Base-by-base conservation (phyloP, 768 basidiomycete genomes). In the Collybia mongolica region DNA sequence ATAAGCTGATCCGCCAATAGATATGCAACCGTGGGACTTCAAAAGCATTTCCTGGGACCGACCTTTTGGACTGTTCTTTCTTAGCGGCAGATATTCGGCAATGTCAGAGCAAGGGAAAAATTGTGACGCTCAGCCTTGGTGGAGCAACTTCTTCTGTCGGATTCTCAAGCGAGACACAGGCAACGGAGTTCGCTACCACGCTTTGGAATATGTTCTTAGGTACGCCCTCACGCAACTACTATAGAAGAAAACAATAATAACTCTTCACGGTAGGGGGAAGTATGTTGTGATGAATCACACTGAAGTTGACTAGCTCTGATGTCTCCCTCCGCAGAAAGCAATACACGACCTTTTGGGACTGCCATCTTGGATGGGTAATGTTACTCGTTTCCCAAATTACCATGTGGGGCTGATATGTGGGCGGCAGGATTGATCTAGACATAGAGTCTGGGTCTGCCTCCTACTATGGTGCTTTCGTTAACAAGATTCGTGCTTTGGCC, bases 181-280 rank as follows among this genome's bases (percentile, higher is more conserved):
- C 80, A 6, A 52, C 60, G 6, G 61, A 63, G 9, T 87, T 86
- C 54, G 86, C 82, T 1, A 66, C 79, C 45, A 76, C 75, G 0
- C 77, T 89, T 46, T 89, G 88, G 88, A 72, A 86, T 59, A 58
- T 83, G 49, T 88, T 89, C 66, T 73, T 90, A 35, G 88, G 85
- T 69, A 48, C 23, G 19, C 5, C 38, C 26, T 24, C 5, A 20
- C 18, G 15, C n/a, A 2, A 44, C 17, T 15, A 38, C 12, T 11
- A 17, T 11, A 4, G 14, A 39, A 40, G 15, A 39, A 32, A 44
- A 24, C 32, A 39, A 18, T 35, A 28, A 29, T 36, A 32, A 44
- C 15, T 15, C n/a, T 43, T 44, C 26, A 40, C 46, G 52, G n/a
- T 40, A 67, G 65, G 65, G 42, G 69, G 69, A 49, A 56, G 67